These are phyloP conservation scores for Apostasia ramifera DNA, from an alignment of 106 monocot species.

Conservation along the genomic window DNA sequence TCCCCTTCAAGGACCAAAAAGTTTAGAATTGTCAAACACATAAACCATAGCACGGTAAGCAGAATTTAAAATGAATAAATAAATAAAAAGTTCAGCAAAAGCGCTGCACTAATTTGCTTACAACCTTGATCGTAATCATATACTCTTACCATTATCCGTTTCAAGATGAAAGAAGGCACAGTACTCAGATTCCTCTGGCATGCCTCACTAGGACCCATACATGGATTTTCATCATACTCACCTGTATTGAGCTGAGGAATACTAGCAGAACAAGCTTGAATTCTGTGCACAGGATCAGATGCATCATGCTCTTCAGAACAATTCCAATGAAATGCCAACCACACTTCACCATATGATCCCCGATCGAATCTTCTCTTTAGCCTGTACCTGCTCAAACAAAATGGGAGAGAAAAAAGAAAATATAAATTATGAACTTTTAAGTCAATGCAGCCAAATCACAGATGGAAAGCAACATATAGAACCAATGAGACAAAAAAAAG, in stretches of 20 bases:
- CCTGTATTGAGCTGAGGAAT: slow-evolving; percentile 12
- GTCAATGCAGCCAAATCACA: too few relatives aligned
- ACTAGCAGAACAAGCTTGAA: slow-evolving; percentile 3
- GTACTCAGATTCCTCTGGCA: slow-evolving; percentile 27
- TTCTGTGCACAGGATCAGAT: slow-evolving; percentile 8
- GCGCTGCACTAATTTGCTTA: neutral
- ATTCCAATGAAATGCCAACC: slow-evolving; percentile 94
- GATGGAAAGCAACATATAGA: too few relatives aligned
- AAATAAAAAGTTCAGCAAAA: neutral
- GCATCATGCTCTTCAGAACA: slow-evolving; percentile 42
- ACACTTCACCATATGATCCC: slow-evolving; percentile 96
- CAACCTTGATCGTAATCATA: too few relatives aligned
- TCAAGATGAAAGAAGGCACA: slow-evolving; percentile 74
- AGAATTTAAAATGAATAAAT: neutral
- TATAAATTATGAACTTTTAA: too few relatives aligned
- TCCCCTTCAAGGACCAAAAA: neutral
- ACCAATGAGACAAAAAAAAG: too few relatives aligned
- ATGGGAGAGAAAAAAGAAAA: too few relatives aligned
- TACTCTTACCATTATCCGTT: slow-evolving; percentile 82
- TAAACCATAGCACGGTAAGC: neutral
- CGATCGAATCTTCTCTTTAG: slow-evolving; percentile 76
- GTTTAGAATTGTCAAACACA: neutral
- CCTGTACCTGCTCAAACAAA: slow-evolving; percentile 39
- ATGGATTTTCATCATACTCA: slow-evolving; percentile 20
- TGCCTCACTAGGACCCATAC: slow-evolving; percentile 17